Conservation (phyloP, 345 rosid genomes). For the Brassica juncea region DNA sequence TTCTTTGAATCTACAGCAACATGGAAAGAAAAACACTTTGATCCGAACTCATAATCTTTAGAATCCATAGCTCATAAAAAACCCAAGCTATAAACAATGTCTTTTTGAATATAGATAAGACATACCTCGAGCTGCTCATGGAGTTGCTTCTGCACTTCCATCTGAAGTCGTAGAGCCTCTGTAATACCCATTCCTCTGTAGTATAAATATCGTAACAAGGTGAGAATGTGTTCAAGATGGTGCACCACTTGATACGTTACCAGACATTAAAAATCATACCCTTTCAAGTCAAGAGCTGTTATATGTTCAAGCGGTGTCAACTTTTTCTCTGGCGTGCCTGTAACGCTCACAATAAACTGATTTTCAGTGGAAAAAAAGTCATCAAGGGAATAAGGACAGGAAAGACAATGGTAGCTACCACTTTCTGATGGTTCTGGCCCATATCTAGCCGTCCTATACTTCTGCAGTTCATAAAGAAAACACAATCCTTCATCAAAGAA, state of each 20-base stretch:
- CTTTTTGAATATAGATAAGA: background rate
- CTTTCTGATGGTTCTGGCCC: constrained; percentile 78
- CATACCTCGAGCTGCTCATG: constrained; percentile 97
- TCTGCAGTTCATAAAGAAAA: constrained; percentile 52
- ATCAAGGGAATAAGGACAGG: background rate
- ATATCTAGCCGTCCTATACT: constrained; percentile 89
- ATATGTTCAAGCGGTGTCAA: constrained; percentile 75
- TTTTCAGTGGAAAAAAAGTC: background rate
- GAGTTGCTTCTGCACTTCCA: constrained; percentile 97
- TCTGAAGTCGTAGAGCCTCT: constrained; percentile 88
- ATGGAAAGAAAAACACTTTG: background rate
- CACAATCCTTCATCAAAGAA: background rate
- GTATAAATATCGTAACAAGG: background rate
- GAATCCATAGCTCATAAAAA: constrained; percentile 12
- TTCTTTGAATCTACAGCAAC: constrained; percentile 75
- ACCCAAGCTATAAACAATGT: background rate
- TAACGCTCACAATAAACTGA: constrained; percentile 3
- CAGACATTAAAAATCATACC: constrained; percentile 48
- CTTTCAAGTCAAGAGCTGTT: constrained; percentile 76
- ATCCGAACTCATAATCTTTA: background rate
- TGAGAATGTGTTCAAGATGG: background rate
- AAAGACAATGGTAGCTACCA: constrained; percentile 7
- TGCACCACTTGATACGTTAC: constrained; percentile 12
- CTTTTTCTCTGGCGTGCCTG: constrained; percentile 77
- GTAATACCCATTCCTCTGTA: constrained; percentile 82